phyloP scores from a whole-genome alignment of 208 protist species.

The Vickermania ingenoplastis region DNA sequence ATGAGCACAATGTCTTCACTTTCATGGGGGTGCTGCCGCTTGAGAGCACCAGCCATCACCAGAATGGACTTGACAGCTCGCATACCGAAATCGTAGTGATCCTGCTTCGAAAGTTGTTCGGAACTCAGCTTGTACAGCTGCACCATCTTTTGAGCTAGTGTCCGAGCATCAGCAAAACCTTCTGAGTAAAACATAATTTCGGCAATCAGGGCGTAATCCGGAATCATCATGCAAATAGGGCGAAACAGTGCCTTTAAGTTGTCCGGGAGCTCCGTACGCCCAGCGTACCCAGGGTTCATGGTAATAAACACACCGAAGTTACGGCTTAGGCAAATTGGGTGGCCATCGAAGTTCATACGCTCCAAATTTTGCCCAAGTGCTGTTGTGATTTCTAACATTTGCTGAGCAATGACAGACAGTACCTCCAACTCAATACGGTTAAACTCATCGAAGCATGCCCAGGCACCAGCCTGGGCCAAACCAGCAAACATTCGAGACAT shows the following conservation, averaged over 20 bases:
- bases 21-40: slow-evolving; percentile 82
- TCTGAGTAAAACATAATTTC: slow-evolving; percentile 98
- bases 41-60: slow-evolving; percentile 89
- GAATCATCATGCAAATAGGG: slow-evolving; percentile 97
- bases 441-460: slow-evolving; percentile 97
- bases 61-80: slow-evolving; percentile 95
- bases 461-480: slow-evolving; percentile 91
- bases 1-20: slow-evolving; percentile 94
- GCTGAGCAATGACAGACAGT: slow-evolving; percentile 93
- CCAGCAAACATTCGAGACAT: slow-evolving; percentile 96
- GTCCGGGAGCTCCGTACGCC: slow-evolving; percentile 95
- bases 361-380: slow-evolving; percentile 75
- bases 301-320: slow-evolving; percentile 97
- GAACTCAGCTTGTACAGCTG: slow-evolving; percentile 94
- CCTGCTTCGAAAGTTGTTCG: slow-evolving; percentile 94
- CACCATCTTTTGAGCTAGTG: slow-evolving; percentile 93
- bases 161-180: slow-evolving; percentile 93
- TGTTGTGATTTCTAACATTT: slow-evolving; percentile 93
- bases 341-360: slow-evolving; percentile 91
- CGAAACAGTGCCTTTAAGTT: slow-evolving; percentile 97
- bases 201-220: slow-evolving; percentile 94
- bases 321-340: slow-evolving; percentile 83
- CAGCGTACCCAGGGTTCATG: slow-evolving; percentile 98
- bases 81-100: slow-evolving; percentile 97
- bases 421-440: slow-evolving; percentile 96